Conservation (phyloP, 2,329 filamentous ascomycete species). For the Colletotrichum karsti region DNA sequence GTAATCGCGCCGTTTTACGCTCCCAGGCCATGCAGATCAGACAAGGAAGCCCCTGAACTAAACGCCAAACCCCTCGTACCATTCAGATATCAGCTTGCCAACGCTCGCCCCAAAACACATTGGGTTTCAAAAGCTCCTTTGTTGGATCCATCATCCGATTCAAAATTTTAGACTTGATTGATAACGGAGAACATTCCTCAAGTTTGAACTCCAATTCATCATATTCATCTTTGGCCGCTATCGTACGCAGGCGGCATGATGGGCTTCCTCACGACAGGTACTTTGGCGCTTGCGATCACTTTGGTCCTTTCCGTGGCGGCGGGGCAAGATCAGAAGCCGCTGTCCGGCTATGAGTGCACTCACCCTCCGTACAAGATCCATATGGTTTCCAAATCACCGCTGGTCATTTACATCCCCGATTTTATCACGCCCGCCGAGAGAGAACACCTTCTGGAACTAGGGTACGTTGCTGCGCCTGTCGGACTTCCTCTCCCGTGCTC, state of each 20-base stretch:
- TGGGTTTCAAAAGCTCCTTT: conserved; percentile 7
- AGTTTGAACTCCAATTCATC: background rate
- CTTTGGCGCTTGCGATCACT: background rate
- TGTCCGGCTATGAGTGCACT: conserved; percentile 32
- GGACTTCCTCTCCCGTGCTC: background rate
- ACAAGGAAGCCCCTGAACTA: conserved; percentile 19
- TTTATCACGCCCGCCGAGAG: conserved; percentile 54
- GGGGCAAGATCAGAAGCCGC: conserved; percentile 1
- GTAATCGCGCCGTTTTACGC: background rate
- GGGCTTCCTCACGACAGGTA: background rate
- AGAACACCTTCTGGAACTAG: conserved; percentile 50
- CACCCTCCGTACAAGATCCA: conserved; percentile 49
- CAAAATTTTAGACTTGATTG: background rate
- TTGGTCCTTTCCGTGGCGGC: background rate
- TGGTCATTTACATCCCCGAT: conserved; percentile 58
- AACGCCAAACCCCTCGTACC: background rate
- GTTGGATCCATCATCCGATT: background rate
- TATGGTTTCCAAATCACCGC: conserved; percentile 55
- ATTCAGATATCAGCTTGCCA: background rate
- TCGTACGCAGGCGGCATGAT: too few relatives aligned
- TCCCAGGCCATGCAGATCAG: conserved; percentile 5
- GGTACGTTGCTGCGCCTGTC: conserved; percentile 39
- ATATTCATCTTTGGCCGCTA: too few relatives aligned
- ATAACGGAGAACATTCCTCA: background rate
- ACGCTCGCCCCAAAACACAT: background rate